Conservation (phyloP, 306 rosid genomes). For the Amphicarpaea edgeworthii region DNA sequence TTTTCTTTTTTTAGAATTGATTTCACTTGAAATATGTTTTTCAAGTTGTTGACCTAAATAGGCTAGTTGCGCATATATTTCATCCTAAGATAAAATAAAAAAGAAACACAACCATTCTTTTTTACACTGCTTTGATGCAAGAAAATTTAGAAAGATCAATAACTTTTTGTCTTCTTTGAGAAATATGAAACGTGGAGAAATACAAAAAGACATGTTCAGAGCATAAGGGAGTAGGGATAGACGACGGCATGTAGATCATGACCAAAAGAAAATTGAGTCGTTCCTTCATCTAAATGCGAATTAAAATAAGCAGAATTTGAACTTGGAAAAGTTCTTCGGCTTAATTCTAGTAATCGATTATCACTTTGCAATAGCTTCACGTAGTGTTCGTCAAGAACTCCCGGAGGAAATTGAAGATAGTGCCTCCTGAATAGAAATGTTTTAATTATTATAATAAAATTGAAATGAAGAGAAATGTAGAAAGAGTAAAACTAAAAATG, state of each 20-base stretch:
- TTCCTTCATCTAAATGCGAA: conserved; percentile 31
- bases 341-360: conserved; percentile 48
- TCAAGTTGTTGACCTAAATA: neutral
- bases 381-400: conserved; percentile 54
- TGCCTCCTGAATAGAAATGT: neutral
- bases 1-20: neutral
- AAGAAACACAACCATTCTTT: neutral
- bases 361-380: conserved; percentile 49
- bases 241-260: neutral
- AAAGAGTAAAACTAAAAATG: neutral
- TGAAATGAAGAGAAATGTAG: neutral
- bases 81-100: neutral
- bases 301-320: conserved; percentile 47
- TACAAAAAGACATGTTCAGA: neutral
- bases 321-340: conserved; percentile 51
- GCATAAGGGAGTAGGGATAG: neutral
- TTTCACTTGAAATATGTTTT: neutral
- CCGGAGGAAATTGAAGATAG: conserved; percentile 51
- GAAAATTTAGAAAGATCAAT: neutral
- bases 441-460: neutral
- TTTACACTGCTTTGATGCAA: neutral
- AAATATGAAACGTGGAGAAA: conserved; percentile 3
- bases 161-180: neutral
- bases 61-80: neutral
- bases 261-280: conserved; percentile 26